Base-by-base conservation (phyloP, 176 grass and related monocot genomes). In the Thalia dealbata region DNA sequence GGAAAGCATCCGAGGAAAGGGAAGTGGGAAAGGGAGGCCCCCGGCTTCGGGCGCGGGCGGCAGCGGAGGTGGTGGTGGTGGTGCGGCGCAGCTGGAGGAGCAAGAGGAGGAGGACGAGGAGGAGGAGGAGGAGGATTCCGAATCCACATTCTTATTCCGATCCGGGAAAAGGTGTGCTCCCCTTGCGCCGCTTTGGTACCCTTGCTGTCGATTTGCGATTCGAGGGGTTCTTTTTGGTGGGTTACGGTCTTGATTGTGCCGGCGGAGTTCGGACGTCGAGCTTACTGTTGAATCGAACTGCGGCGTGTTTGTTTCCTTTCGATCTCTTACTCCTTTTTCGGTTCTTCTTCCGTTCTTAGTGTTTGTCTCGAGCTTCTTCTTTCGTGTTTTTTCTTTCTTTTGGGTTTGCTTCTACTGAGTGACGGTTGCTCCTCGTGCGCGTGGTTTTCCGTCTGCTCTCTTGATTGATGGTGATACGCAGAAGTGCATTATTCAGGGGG, bases 101-200 rank as follows among this genome's bases (percentile, higher is more conserved):
- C 27, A 18, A 14, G 28, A 6, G n/a, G 62, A 6, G 62, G n/a
- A 6, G 5, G 62, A 32, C 27, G 56, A 4, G 62, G 27, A 19
- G 62, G 28, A 9, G 21, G 45, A 8, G 45, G 45, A 8, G 21
- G 54, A 3, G 18, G 62, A 65, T 65, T 65, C 62, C 62, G 28
- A 32, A 65, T 65, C 62, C 62, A 35, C 62, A 18, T 32, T 19
- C 27, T 27, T 32, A 65, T 65, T 65, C 62, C 62, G 62, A 65
- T 65, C 62, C 62, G 2, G 19, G 14, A 32, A 65, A 64, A 65
- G 62, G 62, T 32, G 16, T 35, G 26, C 14, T 65, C 62, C 28
- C 28, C 27, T 18, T 32, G 27, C 62, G 29, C 27, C 62, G 30
- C 62, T 65, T 65, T 13, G 28, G 62, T 32, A 65, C 62, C 16